Evolutionary conservation across 176 grass and related monocot species (phyloP), one percentile per base, ranked within the genome.

Genomic region (Calamus simplicifolius): DNA sequence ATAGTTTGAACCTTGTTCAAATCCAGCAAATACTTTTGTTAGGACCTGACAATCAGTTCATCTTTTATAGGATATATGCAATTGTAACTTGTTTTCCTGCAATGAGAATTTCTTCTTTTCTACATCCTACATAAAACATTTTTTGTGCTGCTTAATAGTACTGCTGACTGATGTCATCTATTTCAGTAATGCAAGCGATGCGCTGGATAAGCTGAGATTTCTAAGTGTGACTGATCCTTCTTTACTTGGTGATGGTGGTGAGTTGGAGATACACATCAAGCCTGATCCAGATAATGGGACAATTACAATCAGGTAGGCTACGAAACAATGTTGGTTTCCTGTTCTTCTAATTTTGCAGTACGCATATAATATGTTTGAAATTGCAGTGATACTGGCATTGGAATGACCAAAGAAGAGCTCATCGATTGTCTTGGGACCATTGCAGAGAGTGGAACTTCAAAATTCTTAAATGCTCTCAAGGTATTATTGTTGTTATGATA

Each of bases 341-440:
- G 12, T 43, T 7, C 35, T 43, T 43, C 35, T 43, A 43, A 43
- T 43, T 43, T 10, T 13, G 12, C 35, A 43, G 35, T 13, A 43
- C 35, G 12, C 12, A 43, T 23, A 43, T 43, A 13, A 13, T 12
- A 43, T 66, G 73, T 69, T 85, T 58, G 23, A 96, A 81, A 5
- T 50, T 49, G 19, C 66, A 97, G 92, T 59, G 92, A 97, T 68
- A 91, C 66, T 80, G 83, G 92, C 57, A 80, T 91, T 82, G 92
- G 92, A 52, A 97, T 97, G 92, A 97, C 87, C 18, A 97, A 91
- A 71, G 83, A 90, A 52, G 92, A 97, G 19, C 87, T 97, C 56
- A 81, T 88, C 51, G 92, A 97, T 80, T 97, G 92, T 73, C 92
- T 97, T 69, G 92, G 92, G 55, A 97, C 87, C 66, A 91, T 97